phyloP scores from a whole-genome alignment of 2,329 filamentous ascomycete species.

The Cladosporium sp. region DNA sequence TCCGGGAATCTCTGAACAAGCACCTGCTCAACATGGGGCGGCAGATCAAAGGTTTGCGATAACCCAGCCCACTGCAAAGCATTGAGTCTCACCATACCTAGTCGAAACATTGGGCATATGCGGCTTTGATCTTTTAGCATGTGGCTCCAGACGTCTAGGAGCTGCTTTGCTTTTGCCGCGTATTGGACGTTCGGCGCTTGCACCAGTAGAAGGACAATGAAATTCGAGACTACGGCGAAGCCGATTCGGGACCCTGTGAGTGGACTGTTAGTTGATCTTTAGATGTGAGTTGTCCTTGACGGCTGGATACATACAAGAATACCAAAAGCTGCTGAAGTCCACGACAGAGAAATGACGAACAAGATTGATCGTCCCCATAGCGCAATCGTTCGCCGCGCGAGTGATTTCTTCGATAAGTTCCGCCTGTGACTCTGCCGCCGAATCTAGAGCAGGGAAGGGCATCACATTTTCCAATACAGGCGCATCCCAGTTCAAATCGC shows the following conservation, averaged over 20 bases:
- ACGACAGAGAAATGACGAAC: neutral
- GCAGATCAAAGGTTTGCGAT: slow-evolving; percentile 3
- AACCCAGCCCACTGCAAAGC: neutral
- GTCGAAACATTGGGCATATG: slow-evolving; percentile 1
- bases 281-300: neutral
- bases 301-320: slow-evolving; percentile 1
- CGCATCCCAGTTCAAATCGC: slow-evolving; percentile 2
- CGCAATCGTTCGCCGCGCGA: neutral
- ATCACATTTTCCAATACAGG: neutral
- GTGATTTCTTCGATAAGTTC: slow-evolving; percentile 4
- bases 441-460: neutral
- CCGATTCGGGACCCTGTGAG: slow-evolving; percentile 7
- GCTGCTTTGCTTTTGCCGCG: slow-evolving; percentile 4
- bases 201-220: neutral
- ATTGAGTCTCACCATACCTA: slow-evolving; percentile 3
- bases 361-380: slow-evolving; percentile 3
- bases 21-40: slow-evolving; percentile 7
- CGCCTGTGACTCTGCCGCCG: neutral
- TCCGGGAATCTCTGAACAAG: neutral
- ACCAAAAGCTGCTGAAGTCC: slow-evolving; percentile 5
- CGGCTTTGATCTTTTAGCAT: neutral
- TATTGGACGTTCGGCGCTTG: slow-evolving; percentile 5
- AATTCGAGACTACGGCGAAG: slow-evolving; percentile 7
- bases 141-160: slow-evolving; percentile 6
- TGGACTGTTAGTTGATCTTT: neutral